These are phyloP conservation scores for Wickerhamomyces ciferrii DNA, from an alignment of 805 yeast species.

Conservation along the genomic window DNA sequence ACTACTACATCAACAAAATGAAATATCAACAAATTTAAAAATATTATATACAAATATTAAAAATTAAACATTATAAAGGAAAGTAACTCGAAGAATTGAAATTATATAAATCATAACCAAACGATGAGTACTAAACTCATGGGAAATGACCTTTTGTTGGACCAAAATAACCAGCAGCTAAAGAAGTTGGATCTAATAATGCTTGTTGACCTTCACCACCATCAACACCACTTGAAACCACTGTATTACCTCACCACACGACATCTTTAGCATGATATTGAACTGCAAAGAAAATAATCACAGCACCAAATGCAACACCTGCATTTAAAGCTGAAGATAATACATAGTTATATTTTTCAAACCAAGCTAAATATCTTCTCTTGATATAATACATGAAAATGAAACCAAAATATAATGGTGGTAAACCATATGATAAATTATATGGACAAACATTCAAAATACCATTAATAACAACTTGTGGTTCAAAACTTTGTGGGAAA, in stretches of 20 bases:
- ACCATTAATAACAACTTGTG: conserved; percentile 46
- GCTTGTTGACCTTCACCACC: conserved; percentile 4
- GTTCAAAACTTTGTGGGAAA: conserved; percentile 33
- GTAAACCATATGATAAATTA: conserved; percentile 32
- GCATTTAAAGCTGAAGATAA: conserved; percentile 51
- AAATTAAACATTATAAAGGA: too few relatives aligned
- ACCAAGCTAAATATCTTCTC: conserved; percentile 42
- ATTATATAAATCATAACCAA: too few relatives aligned
- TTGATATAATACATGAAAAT: conserved; percentile 38
- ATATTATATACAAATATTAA: too few relatives aligned
- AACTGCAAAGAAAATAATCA: conserved; percentile 45
- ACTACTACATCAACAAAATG: too few relatives aligned
- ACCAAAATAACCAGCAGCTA: not conserved
- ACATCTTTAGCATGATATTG: conserved; percentile 35
- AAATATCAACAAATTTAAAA: too few relatives aligned
- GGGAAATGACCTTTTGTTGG: not conserved
- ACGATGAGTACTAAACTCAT: not conserved
- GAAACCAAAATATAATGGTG: conserved; percentile 25
- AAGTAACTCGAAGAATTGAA: too few relatives aligned
- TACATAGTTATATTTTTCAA: conserved; percentile 43
- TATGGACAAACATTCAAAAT: conserved; percentile 46
- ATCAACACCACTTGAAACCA: conserved; percentile 28
- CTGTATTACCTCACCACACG: conserved; percentile 62
- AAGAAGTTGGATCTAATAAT: not conserved
- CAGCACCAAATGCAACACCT: conserved; percentile 53